Evolutionary conservation across 2,329 filamentous ascomycete species (phyloP), one percentile per base, ranked within the genome.

Genomic region (Teratosphaeriaceae sp.): DNA sequence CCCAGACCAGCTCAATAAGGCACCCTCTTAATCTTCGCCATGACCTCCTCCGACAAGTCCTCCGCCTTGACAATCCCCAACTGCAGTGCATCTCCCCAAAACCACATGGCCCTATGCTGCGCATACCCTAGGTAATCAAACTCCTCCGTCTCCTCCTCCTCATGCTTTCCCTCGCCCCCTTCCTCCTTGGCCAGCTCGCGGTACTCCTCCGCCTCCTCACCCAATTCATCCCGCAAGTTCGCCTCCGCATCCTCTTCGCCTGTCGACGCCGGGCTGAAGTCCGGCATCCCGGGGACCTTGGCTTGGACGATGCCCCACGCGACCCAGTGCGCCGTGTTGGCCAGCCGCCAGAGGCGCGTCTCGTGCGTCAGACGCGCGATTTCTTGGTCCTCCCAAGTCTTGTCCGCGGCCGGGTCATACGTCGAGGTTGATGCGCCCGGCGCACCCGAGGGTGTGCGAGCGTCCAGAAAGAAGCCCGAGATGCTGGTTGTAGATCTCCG

Each of bases 301-400:
- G 92, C 90, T 67, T 98, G 92, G 40, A 98, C 85, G 48, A 97
- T 87, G 19, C 92, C 92, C 92, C 92, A 98, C 1, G 88, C 86
- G 19, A 94, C 79, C 92, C 92, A 98, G 66, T 85, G 80, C 2
- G 87, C 88, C 26, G 84, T 88, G 66, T 92, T 94, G 29, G 88
- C 86, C 0, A 86, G 72, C 2, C 92, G 80, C 92, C 92, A 98
- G 35, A 94, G 71, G 13, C 80, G 74, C 2, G 87, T 82, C 67
- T 97, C 88, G 30, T 82, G 78, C 58, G 92, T 70, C 21, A 98
- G 71, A 40, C 79, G 76, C 38, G 78, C 71, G 5, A 94, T 75
- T 55, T 84, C 79, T 2, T 43, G 66, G 41, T 95, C 87, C 4
- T 76, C 71, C 35, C 73, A 71, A 5, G 52, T 48, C 45, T 81